Percentiles rank a stretch among this genome's conserved stretches.
These are phyloP conservation scores for Bipolaris gigantea DNA, from an alignment of 2,329 filamentous ascomycete genomes.

Conservation along the genomic window DNA sequence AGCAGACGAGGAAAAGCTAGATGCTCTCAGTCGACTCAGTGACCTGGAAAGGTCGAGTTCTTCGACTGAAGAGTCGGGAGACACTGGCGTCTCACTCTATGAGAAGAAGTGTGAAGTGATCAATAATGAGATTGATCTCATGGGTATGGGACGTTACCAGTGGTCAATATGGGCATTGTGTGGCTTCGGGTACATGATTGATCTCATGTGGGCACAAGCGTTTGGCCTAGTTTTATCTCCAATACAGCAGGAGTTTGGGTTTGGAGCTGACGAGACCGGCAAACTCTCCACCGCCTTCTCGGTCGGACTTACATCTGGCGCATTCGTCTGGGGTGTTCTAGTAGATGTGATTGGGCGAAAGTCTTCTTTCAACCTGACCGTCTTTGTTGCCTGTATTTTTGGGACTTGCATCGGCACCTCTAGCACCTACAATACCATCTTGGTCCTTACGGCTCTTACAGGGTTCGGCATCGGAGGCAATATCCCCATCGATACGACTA, in stretches of 20 bases:
- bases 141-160: slow-evolving; percentile 59
- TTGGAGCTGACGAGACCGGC: slow-evolving; percentile 48
- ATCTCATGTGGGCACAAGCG: slow-evolving; percentile 61
- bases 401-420: slow-evolving; percentile 56
- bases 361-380: slow-evolving; percentile 62
- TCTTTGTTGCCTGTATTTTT: slow-evolving; percentile 58
- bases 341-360: slow-evolving; percentile 57
- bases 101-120: slow-evolving; percentile 51
- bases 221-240: slow-evolving; percentile 59
- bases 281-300: slow-evolving; percentile 60
- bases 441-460: slow-evolving; percentile 58
- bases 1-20: slow-evolving; percentile 2
- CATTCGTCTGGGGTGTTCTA: slow-evolving; percentile 59
- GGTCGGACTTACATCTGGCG: slow-evolving; percentile 58
- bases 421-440: slow-evolving; percentile 54
- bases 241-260: slow-evolving; percentile 60
- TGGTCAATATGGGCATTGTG: slow-evolving; percentile 58
- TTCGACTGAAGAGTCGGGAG: slow-evolving; percentile 11
- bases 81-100: slow-evolving; percentile 35
- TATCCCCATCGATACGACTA: slow-evolving; percentile 60
- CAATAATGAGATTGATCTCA: slow-evolving; percentile 54
- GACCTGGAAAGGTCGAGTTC: slow-evolving; percentile 6
- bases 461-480: slow-evolving; percentile 58
- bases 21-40: neutral
- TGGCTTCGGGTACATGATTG: slow-evolving; percentile 59